Base-by-base conservation (phyloP, 208 protist genomes). In the Crithidia sp. region DNA sequence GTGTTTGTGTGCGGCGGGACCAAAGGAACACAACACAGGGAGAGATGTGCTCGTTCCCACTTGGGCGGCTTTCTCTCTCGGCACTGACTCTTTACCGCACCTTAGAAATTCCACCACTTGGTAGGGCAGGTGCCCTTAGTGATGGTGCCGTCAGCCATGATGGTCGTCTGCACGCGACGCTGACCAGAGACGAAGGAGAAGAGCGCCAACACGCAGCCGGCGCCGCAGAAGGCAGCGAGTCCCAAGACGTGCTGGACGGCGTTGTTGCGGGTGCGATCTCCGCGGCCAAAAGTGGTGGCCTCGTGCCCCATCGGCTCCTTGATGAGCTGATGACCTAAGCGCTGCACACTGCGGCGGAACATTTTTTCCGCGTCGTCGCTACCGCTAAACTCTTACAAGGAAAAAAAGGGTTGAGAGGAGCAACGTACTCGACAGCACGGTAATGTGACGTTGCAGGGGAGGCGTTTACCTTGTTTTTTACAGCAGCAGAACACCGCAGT, bases 281-380 rank as follows among this genome's bases (percentile, higher is more conserved):
- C 89, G 53, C 92, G 89, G 8, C 83, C 81, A 59, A 94, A 93
- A 3, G 92, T 95, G 71, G 84, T 92, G 72, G 92, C 86, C 69
- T 96, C 92, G 70, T 96, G 86, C 4, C 87, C 88, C 83, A 96
- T 86, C 28, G 92, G 92, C 82, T 96, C 92, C 76, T 95, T 95
- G 62, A 95, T 90, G 67, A 94, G 84, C 80, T 96, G 92, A 74
- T 92, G 87, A 40, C 85, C 89, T 44, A 95, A 69, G 66, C 87
- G 83, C 47, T 77, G 76, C 50, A 58, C 73, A 54, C 76, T 89
- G 44, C 71, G 67, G 68, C 85, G 90, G 54, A 95, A 76, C 90
- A 95, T 95, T 47, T 19, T 67, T 66, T 54, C 13, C 45, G 14
- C 43, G 44, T 19, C 50, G 2, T 54, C 37, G 8, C 40, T 45